Evolutionary conservation across 1,139 yeast species (phyloP).

Genomic region (Zhuliangozyma blackwelliae): DNA sequence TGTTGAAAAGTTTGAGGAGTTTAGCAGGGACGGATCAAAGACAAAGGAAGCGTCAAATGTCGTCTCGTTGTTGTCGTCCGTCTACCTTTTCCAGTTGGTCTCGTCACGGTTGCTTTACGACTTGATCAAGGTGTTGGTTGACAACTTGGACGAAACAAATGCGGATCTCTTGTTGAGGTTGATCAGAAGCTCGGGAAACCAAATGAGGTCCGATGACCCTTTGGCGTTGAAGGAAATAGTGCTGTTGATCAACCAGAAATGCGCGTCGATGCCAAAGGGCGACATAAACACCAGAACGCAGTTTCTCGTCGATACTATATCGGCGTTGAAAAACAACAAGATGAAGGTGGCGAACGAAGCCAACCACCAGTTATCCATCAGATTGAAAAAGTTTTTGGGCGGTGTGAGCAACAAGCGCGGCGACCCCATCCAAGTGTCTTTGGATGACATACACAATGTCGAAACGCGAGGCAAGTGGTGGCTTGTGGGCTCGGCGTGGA

Average conservation of each 20-base stretch:
- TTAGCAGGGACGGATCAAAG: slow-evolving; percentile 21
- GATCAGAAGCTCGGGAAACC: slow-evolving; percentile 73
- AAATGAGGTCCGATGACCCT: slow-evolving; percentile 88
- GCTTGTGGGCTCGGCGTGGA: slow-evolving; percentile 98
- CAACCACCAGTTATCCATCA: slow-evolving; percentile 44
- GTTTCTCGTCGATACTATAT: slow-evolving; percentile 79
- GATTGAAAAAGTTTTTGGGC: slow-evolving; percentile 69
- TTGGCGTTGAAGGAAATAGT: slow-evolving; percentile 78
- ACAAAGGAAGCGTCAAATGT: slow-evolving; percentile 66
- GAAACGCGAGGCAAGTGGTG: slow-evolving; percentile 95
- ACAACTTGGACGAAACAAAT: slow-evolving; percentile 59
- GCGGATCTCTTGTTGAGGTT: slow-evolving; percentile 75
- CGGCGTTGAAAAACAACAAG: slow-evolving; percentile 83
- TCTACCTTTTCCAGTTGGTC: slow-evolving; percentile 73
- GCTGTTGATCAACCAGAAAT: slow-evolving; percentile 46
- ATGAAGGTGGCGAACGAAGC: slow-evolving; percentile 51
- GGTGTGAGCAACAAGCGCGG: slow-evolving; percentile 40
- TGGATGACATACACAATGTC: slow-evolving; percentile 75
- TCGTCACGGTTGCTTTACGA: slow-evolving; percentile 77
- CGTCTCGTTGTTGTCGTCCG: slow-evolving; percentile 68
- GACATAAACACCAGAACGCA: slow-evolving; percentile 62
- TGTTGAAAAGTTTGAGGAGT: slow-evolving; percentile 59
- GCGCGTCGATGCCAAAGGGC: slow-evolving; percentile 26
- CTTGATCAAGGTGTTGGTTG: slow-evolving; percentile 54
- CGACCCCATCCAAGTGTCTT: slow-evolving; percentile 81